Evolutionary conservation across 148 eudicot species (phyloP).

Genomic region (Linanthus parryae): DNA sequence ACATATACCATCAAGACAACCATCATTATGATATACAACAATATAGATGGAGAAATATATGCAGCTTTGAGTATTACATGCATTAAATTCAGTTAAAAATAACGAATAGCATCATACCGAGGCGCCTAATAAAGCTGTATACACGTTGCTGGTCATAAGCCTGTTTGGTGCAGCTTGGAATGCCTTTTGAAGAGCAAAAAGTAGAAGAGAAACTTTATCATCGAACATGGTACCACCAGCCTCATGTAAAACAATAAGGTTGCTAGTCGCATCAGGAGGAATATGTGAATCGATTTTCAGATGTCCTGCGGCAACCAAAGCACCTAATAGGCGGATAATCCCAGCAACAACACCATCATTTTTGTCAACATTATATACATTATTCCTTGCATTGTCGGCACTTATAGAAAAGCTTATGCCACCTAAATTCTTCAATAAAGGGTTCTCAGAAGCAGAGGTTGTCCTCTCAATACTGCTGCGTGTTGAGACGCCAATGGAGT

Average conservation of each 20-base stretch:
- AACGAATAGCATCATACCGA: conserved; percentile 94
- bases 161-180: conserved; percentile 98
- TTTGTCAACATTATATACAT: conserved; percentile 84
- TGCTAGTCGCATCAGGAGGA: conserved; percentile 47
- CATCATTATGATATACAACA: no score
- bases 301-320: conserved; percentile 72
- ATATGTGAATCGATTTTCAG: conserved; percentile 53
- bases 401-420: conserved; percentile 86
- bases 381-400: conserved; percentile 95
- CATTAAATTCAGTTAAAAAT: no score
- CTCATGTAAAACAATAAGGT: conserved; percentile 48
- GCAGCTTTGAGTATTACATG: background rate
- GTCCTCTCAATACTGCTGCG: conserved; percentile 45
- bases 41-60: background rate
- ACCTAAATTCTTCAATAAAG: conserved; percentile 67
- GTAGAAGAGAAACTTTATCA: conserved; percentile 89
- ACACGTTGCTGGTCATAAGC: conserved; percentile 79
- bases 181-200: conserved; percentile 89
- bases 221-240: conserved; percentile 96
- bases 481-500: conserved; percentile 13
- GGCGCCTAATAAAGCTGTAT: conserved; percentile 80
- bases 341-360: conserved; percentile 81
- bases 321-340: conserved; percentile 73
- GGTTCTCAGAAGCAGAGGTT: conserved; percentile 53
- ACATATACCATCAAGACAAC: no score